A percentile compares a stretch with the other conserved stretches of the same genome.
Conservation (phyloP, 768 basidiomycete genomes). For the Lentinula aciculospora region DNA sequence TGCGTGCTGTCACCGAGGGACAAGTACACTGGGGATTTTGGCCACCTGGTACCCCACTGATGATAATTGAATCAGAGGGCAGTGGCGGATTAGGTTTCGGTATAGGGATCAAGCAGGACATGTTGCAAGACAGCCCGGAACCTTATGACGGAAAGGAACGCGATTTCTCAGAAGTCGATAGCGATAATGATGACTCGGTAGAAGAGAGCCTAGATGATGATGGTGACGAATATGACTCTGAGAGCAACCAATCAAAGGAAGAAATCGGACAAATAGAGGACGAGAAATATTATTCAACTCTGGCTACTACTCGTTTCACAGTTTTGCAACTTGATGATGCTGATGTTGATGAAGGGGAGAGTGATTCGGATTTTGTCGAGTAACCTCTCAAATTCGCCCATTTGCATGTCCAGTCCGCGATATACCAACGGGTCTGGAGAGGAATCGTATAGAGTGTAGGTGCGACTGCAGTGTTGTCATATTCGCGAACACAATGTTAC, state of each 20-base stretch:
- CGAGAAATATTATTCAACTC: neutral
- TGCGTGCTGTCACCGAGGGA: slow-evolving; percentile 81
- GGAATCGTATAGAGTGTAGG: no score
- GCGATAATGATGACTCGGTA: slow-evolving; percentile 20
- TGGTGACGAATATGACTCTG: neutral
- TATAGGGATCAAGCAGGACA: slow-evolving; percentile 21
- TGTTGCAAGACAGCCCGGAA: slow-evolving; percentile 22
- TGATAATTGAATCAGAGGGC: slow-evolving; percentile 20
- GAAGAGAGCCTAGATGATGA: neutral
- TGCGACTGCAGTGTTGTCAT: no score
- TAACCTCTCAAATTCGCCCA: neutral
- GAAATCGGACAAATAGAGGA: neutral
- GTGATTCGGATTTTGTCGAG: neutral
- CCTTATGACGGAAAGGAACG: slow-evolving; percentile 23
- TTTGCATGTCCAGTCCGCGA: neutral
- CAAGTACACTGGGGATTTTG: slow-evolving; percentile 81
- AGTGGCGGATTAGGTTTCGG: slow-evolving; percentile 52
- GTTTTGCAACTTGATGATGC: neutral
- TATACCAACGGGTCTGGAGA: no score
- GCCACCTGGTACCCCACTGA: slow-evolving; percentile 48
- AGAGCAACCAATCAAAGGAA: neutral
- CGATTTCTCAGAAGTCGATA: slow-evolving; percentile 16
- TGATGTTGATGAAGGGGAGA: neutral
- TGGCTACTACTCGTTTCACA: neutral
- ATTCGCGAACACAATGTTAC: no score